Conservation (phyloP, 257 asterid genomes). For the Gentiana dahurica region DNA sequence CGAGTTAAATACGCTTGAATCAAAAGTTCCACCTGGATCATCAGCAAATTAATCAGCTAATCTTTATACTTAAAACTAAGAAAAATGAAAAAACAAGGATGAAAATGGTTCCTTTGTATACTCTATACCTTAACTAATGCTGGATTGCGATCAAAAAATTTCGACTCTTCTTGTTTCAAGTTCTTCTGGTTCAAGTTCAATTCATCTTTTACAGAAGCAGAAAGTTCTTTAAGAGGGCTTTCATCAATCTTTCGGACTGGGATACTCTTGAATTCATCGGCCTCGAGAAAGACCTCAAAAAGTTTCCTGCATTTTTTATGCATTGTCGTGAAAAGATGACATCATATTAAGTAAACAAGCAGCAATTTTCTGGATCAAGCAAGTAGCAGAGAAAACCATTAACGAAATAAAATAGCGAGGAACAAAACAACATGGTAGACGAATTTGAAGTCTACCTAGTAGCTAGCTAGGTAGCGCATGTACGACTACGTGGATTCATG, state of each 20-base stretch:
- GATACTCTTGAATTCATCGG: slow-evolving; percentile 75
- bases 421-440: no score
- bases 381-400: no score
- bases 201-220: slow-evolving; percentile 57
- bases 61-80: neutral
- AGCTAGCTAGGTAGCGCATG: no score
- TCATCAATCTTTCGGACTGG: slow-evolving; percentile 84
- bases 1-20: slow-evolving; percentile 73
- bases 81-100: neutral
- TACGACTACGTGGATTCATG: no score
- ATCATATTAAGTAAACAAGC: neutral
- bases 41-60: slow-evolving; percentile 5
- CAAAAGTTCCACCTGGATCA: slow-evolving; percentile 66
- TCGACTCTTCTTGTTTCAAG: slow-evolving; percentile 68
- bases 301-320: slow-evolving; percentile 52
- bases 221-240: slow-evolving; percentile 78
- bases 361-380: neutral
- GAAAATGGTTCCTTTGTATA: neutral
- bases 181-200: slow-evolving; percentile 74
- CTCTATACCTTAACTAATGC: slow-evolving; percentile 59
- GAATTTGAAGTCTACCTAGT: no score
- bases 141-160: slow-evolving; percentile 91
- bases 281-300: slow-evolving; percentile 71
- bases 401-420: no score
- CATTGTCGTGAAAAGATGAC: no score